Conservation (phyloP, 2,329 filamentous ascomycete species). For the Exophiala xenobiotica region DNA sequence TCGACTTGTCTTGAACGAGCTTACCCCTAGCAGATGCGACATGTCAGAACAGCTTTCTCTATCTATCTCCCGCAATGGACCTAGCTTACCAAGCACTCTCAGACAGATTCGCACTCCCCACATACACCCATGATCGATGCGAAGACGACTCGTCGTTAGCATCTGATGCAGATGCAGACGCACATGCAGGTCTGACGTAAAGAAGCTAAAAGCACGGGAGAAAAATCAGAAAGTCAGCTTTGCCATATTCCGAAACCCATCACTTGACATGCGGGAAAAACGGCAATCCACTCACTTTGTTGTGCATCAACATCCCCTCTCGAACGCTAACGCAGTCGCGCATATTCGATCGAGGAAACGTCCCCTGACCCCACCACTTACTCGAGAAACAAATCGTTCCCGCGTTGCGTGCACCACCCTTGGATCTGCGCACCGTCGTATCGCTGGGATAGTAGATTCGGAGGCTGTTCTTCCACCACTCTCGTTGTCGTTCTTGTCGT, state of each 20-base stretch:
- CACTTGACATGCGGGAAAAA: too few relatives aligned
- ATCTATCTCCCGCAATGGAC: too few relatives aligned
- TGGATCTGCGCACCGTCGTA: conserved; percentile 65
- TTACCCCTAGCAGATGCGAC: too few relatives aligned
- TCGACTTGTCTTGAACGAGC: conserved; percentile 66
- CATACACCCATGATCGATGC: conserved; percentile 65
- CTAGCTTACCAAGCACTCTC: conserved; percentile 91
- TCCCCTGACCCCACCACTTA: conserved; percentile 65
- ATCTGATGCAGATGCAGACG: conserved; percentile 3
- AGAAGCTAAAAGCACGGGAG: conserved; percentile 11
- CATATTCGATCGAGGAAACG: conserved; percentile 71
- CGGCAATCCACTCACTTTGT: conserved; percentile 75
- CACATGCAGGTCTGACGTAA: conserved; percentile 15
- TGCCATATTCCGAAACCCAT: too few relatives aligned
- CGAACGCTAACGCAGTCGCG: conserved; percentile 73
- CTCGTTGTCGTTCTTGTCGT: conserved; percentile 9
- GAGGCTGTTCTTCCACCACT: conserved; percentile 48
- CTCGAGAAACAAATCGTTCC: conserved; percentile 80
- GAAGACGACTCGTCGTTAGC: conserved; percentile 39
- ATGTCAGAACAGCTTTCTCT: too few relatives aligned
- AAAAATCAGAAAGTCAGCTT: too few relatives aligned
- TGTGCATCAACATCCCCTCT: conserved; percentile 77
- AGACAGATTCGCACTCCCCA: conserved; percentile 88
- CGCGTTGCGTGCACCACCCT: conserved; percentile 62
- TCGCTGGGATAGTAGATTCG: conserved; percentile 79